phyloP scores from a whole-genome alignment of 1,284 basidiomycete genomes.

The Ganoderma resinaceum region DNA sequence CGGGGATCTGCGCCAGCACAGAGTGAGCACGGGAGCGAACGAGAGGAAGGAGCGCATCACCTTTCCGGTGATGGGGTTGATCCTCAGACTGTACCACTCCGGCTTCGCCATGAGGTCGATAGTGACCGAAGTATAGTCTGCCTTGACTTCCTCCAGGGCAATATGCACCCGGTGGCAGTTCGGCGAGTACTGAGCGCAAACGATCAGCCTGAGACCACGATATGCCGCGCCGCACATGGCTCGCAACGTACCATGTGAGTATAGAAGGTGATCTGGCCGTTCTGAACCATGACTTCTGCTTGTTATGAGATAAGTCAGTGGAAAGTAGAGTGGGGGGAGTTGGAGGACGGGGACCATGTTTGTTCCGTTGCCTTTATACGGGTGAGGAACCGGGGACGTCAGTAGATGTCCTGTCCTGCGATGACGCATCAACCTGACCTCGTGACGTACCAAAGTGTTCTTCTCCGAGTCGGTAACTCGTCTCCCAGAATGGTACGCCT shows the following conservation, averaged over 20 bases:
- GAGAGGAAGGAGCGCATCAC: slow-evolving; percentile 38
- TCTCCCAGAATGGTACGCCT: not conserved
- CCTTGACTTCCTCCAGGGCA: slow-evolving; percentile 61
- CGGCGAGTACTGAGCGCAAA: not conserved
- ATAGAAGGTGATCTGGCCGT: slow-evolving; percentile 8
- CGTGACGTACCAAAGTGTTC: not conserved
- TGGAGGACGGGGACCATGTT: not conserved
- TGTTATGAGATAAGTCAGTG: not conserved
- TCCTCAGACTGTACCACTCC: slow-evolving; percentile 63
- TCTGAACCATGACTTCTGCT: slow-evolving; percentile 7
- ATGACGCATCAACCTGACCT: not conserved
- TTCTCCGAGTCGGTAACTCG: not conserved
- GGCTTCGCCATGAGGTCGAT: slow-evolving; percentile 71
- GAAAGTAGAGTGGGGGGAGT: not conserved
- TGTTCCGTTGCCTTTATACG: not conserved
- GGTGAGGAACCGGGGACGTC: not conserved
- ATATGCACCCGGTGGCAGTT: slow-evolving; percentile 36
- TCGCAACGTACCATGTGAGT: not conserved
- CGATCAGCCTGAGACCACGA: not conserved
- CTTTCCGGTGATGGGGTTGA: slow-evolving; percentile 66
- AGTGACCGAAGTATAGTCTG: slow-evolving; percentile 53
- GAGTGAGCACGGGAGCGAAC: not conserved
- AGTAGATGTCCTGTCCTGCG: not conserved
- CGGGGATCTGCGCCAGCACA: not conserved
- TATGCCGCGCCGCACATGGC: not conserved